Evolutionary conservation across 164 flowering plant genomes (phyloP), one percentile per base, ranked within the genome.

Genomic region (Aristolochia fimbriata): DNA sequence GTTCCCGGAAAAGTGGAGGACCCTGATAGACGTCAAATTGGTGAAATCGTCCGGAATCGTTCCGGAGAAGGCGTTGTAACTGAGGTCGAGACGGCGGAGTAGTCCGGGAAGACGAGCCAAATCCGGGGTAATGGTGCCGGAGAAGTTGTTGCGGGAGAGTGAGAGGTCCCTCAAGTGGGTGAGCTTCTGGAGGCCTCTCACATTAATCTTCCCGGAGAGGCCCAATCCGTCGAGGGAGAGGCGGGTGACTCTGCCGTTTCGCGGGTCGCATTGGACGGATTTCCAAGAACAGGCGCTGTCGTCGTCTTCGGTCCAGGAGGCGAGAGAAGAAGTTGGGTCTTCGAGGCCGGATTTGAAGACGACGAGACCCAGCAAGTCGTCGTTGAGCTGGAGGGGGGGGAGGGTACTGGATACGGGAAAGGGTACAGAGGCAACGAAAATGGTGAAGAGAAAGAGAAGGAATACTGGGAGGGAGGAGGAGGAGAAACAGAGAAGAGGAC

Each of bases 251-350:
- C 86, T 67, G 16, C 79, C 74, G 15, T 57, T 72, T n/a, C n/a
- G 17, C 0, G 83, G 82, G 58, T 82, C 74, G 71, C 97, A 91
- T 3, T 65, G 45, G 0, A 91, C 61, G 75, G 60, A 77, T 1
- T 59, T 58, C 97, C 97, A 91, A 0, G 91, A 76, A 65, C 97
- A 91, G 10, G 97, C 92, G n/a, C 78, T 72, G 50, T 71, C 61
- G 51, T 88, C 94, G 55, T 91, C 94, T 69, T 85, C 86, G 59
- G 60, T 84, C 97, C 97, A 91, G 0, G 96, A 82, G 2, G 27
- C 4, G 20, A 91, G 82, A 46, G 60, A 15, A 0, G 83, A 73
- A 60, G 55, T 62, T 0, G 92, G 94, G 73, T 86, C 90, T 0
- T 64, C 54, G 14, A 88, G 65, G 57, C 59, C 83, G 48, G 96